Conservation (phyloP, 306 rosid species). For the Castanea crenata region DNA sequence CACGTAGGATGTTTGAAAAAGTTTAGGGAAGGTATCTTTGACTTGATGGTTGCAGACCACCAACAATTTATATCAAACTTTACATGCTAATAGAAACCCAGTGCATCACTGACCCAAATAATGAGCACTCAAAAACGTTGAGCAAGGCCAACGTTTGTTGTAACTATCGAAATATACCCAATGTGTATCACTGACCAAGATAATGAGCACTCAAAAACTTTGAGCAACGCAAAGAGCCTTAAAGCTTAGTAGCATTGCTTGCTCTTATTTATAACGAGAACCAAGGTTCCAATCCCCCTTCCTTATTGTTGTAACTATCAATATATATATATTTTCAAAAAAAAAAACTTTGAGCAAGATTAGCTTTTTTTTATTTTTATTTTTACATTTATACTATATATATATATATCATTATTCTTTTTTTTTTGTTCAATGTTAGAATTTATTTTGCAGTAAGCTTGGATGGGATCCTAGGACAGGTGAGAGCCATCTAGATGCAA, state of each 20-base stretch:
- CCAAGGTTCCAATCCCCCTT: too few relatives aligned
- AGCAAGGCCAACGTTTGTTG: neutral
- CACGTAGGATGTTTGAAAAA: neutral
- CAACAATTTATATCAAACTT: neutral
- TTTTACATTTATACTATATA: neutral
- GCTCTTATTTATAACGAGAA: too few relatives aligned
- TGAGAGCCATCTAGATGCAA: slow-evolving; percentile 65
- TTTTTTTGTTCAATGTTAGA: neutral
- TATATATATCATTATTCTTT: neutral
- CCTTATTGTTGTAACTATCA: too few relatives aligned
- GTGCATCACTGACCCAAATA: neutral
- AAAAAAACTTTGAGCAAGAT: neutral
- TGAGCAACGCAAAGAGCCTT: neutral
- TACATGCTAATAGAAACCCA: neutral
- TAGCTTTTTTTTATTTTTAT: neutral
- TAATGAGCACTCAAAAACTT: neutral
- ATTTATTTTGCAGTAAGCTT: slow-evolving; percentile 61
- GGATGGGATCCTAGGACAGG: slow-evolving; percentile 87
- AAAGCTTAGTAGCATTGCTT: too few relatives aligned
- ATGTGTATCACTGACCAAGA: neutral
- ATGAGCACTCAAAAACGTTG: neutral
- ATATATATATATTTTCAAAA: too few relatives aligned
- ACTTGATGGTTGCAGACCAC: neutral
- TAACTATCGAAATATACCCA: neutral
- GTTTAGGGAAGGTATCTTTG: neutral